Percentiles rank a stretch among this genome's conserved stretches.
These are phyloP conservation scores for Durio zibethinus DNA, from an alignment of 345 rosid genomes.

Conservation along the genomic window DNA sequence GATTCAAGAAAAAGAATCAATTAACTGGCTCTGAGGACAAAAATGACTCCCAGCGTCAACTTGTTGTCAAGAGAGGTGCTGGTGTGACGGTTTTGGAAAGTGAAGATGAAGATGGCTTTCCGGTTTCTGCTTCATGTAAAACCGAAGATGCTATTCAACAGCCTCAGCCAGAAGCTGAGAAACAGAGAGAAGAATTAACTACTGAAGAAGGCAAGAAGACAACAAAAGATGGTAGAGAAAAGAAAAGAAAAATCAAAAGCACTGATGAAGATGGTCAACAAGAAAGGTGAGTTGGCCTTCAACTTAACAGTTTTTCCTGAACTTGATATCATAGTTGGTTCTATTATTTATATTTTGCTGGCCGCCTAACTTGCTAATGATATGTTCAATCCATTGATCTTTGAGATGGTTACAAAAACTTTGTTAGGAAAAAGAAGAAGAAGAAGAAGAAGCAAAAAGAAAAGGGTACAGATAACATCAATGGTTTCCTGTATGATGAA, in stretches of 20 bases:
- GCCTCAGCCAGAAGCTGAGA: slow-evolving; percentile 26
- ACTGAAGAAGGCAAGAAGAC: slow-evolving; percentile 25
- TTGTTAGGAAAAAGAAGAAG: slow-evolving; percentile 44
- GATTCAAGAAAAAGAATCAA: slow-evolving; percentile 40
- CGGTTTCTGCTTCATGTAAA: slow-evolving; percentile 42
- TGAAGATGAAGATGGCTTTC: slow-evolving; percentile 96
- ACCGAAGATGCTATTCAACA: slow-evolving; percentile 20
- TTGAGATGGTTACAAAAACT: slow-evolving; percentile 20
- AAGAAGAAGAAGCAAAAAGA: slow-evolving; percentile 58
- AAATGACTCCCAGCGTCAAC: slow-evolving; percentile 28
- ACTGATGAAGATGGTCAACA: slow-evolving; percentile 47
- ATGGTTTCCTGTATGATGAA: slow-evolving; percentile 18
- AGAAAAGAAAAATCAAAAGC: slow-evolving; percentile 63
- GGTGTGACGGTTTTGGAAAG: slow-evolving; percentile 51
- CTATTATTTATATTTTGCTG: background rate
- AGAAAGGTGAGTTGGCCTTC: slow-evolving; percentile 47
- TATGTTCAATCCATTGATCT: background rate
- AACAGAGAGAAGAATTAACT: slow-evolving; percentile 20
- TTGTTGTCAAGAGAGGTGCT: slow-evolving; percentile 35
- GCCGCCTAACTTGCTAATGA: background rate
- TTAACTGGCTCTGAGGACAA: slow-evolving; percentile 33
- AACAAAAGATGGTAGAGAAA: slow-evolving; percentile 31
- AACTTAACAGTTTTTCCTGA: background rate
- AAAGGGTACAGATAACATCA: slow-evolving; percentile 26
- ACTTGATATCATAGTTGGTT: background rate